Conservation (phyloP, 345 rosid species). For the Microcos paniculata region DNA sequence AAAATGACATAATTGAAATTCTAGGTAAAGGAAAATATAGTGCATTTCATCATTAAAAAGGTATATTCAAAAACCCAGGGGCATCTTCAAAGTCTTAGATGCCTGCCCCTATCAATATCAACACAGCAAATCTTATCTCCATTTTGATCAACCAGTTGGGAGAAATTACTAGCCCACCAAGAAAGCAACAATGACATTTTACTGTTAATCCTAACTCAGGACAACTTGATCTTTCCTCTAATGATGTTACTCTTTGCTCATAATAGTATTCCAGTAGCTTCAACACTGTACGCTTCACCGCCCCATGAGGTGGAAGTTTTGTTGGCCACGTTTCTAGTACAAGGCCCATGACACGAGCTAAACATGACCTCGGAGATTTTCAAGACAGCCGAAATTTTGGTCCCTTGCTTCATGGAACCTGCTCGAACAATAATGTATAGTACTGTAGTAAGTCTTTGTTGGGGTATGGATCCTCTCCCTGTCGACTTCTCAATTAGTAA, state of each 20-base stretch:
- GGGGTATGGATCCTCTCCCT: background rate
- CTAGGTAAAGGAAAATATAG: background rate
- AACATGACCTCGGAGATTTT: background rate
- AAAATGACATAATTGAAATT: background rate
- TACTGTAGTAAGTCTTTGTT: too few species aligned
- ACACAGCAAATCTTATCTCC: background rate
- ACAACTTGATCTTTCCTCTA: background rate
- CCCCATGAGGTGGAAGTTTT: background rate
- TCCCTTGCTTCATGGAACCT: background rate
- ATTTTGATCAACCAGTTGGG: background rate
- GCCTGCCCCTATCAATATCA: background rate
- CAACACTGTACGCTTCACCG: background rate
- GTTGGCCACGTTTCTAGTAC: background rate
- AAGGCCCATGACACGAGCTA: background rate
- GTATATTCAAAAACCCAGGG: too few species aligned
- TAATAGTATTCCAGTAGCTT: background rate
- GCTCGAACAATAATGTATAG: background rate
- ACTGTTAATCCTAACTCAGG: background rate
- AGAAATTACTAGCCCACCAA: background rate
- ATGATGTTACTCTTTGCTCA: background rate
- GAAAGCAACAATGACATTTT: background rate
- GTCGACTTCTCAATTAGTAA: background rate
- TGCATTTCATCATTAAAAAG: too few species aligned
- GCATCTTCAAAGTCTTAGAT: background rate
- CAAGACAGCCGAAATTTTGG: background rate